Evolutionary conservation across 192 early-diverging fungal species (phyloP), one percentile per base, ranked within the genome.

Genomic region (Umbelopsis isabellina): DNA sequence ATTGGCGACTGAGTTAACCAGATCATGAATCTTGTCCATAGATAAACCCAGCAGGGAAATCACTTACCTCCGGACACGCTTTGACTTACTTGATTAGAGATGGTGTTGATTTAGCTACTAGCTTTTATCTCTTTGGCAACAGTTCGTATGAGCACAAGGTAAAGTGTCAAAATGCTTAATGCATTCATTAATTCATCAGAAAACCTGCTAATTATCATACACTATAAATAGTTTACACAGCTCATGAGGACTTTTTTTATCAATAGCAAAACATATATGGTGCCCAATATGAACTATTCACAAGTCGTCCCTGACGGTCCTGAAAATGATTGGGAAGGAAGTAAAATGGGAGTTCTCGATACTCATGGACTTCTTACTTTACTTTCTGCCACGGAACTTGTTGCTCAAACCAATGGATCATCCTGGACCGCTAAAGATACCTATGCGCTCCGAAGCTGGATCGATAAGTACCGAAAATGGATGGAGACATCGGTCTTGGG

Each of bases 281-380:
- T 23, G 15, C 69, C 69, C 9, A 58, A 55, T 49, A 33, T 70
- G 50, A 70, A 58, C 11, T 70, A 61, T 41, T 50, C 69, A n/a
- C 69, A 70, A 45, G 69, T 70, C 3, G n/a, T 70, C 49, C 69
- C 69, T 46, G 35, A 45, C 21, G 69, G 69, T 44, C 45, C 35
- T 37, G 20, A 30, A 16, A 0, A 37, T 0, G 46, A 69, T 3
- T 69, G 68, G 68, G 16, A 18, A 30, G 68, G 68, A 21, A 49
- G 46, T 2, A 46, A 33, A 21, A 69, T 53, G 47, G 68, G 68
- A 9, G 37, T 69, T 21, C 37, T 69, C 2, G 68, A 69, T 13
- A 69, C 68, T 20, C 68, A 50, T 33, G 49, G 37, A 2, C 35
- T 69, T 8, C 16, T 69, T 2, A 69, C 68, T 13, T 35, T 69